Conservation (phyloP, 2,329 filamentous ascomycete species). For the Paecilomyces sp. region DNA sequence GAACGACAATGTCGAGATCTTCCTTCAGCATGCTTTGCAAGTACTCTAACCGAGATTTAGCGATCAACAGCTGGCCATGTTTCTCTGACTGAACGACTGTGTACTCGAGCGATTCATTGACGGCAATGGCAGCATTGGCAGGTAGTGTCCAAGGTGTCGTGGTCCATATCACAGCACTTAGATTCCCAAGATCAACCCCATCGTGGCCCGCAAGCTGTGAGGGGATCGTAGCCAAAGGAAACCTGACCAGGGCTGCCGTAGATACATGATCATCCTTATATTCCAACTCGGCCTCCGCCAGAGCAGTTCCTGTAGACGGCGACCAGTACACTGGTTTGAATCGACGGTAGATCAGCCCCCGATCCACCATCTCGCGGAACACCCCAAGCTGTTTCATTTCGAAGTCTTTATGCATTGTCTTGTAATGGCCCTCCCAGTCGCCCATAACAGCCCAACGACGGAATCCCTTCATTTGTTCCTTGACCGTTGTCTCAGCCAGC, state of each 20-base stretch:
- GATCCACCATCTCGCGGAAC: conserved; percentile 56
- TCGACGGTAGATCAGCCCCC: conserved; percentile 54
- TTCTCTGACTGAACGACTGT: conserved; percentile 52
- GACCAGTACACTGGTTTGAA: conserved; percentile 62
- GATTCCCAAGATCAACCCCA: conserved; percentile 37
- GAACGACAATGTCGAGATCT: conserved; percentile 43
- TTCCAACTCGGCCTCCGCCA: conserved; percentile 59
- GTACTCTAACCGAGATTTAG: conserved; percentile 61
- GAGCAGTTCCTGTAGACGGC: conserved; percentile 56
- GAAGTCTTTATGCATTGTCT: conserved; percentile 56
- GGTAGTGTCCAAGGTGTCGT: conserved; percentile 97
- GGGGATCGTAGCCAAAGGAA: conserved; percentile 54
- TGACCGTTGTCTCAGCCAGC: conserved; percentile 50
- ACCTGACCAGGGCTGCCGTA: conserved; percentile 62
- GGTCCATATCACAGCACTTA: conserved; percentile 93
- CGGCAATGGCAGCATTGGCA: conserved; percentile 81
- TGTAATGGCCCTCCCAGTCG: conserved; percentile 57
- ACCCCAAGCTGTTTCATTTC: conserved; percentile 54
- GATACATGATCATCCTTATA: conserved; percentile 57
- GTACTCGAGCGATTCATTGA: conserved; percentile 70
- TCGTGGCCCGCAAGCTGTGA: conserved; percentile 35
- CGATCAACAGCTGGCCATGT: conserved; percentile 62
- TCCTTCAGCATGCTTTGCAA: conserved; percentile 45
- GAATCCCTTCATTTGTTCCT: conserved; percentile 54
- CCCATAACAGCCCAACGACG: conserved; percentile 57